Evolutionary conservation across 257 asterid species (phyloP).

Genomic region (Solanum ossicruentum): DNA sequence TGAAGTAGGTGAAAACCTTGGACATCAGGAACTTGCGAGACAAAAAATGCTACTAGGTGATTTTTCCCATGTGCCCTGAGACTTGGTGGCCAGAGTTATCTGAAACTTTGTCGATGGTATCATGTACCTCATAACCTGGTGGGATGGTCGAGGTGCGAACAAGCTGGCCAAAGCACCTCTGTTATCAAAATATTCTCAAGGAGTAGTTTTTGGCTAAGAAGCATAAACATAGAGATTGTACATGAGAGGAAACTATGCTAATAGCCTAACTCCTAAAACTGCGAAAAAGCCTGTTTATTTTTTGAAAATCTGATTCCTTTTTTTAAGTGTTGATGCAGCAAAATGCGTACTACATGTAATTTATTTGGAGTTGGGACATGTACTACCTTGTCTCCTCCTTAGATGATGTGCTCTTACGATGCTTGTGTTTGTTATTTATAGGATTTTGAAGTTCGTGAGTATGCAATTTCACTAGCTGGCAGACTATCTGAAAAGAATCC

Average conservation of each 20-base stretch:
- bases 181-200: not conserved
- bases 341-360: not conserved
- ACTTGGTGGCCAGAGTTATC: not conserved
- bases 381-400: not conserved
- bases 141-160: not conserved
- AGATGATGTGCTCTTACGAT: not conserved
- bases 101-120: not conserved
- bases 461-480: slow-evolving; percentile 90
- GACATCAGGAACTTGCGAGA: not conserved
- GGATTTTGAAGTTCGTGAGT: slow-evolving; percentile 91
- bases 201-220: not conserved
- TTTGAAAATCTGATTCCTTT: not conserved
- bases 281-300: not conserved
- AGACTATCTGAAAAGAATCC: slow-evolving; percentile 98
- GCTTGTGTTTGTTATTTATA: slow-evolving; percentile 6
- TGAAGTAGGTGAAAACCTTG: not conserved
- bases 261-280: not conserved
- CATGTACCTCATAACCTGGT: not conserved
- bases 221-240: not conserved
- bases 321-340: not conserved
- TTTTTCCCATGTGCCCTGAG: not conserved
- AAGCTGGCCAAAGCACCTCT: not conserved
- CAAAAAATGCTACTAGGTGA: not conserved
- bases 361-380: not conserved
- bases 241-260: not conserved